Base-by-base conservation (phyloP, 345 rosid species). In the Eutrema yunnanense region DNA sequence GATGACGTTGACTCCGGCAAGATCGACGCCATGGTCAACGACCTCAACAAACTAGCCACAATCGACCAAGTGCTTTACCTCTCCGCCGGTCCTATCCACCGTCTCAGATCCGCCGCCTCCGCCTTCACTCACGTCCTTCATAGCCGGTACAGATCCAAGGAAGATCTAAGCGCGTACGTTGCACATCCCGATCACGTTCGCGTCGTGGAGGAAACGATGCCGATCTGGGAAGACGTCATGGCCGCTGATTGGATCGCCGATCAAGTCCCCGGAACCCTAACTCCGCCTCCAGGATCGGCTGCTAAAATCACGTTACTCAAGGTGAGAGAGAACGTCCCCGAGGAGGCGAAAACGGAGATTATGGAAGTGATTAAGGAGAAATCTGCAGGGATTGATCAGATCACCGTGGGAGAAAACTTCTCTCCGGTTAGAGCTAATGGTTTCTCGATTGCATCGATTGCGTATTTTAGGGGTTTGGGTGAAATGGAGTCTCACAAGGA, bases 51-150 rank as follows among this genome's bases (percentile, higher is more conserved):
- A 71, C 86, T 93, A 9, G 43, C 48, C 63, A 77, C 85, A 2
- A 85, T 90, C 50, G 84, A 83, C 72, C 33, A 75, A 1, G 98
- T 88, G 14, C 82, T 89, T 68, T 86, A 90, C 81, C 77, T 93
- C 64, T 59, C 84, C 71, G 84, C 86, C 56, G 92, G 82, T 37
- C 87, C 94, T 0, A 67, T 90, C 67, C 73, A 71, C 44, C 73
- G 64, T 32, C 69, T 70, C 9, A 85, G 85, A 19, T 79, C 93
- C 0, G 58, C 93, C 0, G 58, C 65, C 70, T 52, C 79, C 73
- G 57, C 65, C 56, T 93, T 90, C 80, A 89, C 96, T 14, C 98
- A 93, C 86, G 74, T 89, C 77, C 97, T 93, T 51, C 96, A 93
- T 82, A 87, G 92, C 86, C 90, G 96, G 32, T 88, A 88, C 84